Conservation (phyloP, 2,329 filamentous ascomycete species). For the Botryotinia narcissicola region DNA sequence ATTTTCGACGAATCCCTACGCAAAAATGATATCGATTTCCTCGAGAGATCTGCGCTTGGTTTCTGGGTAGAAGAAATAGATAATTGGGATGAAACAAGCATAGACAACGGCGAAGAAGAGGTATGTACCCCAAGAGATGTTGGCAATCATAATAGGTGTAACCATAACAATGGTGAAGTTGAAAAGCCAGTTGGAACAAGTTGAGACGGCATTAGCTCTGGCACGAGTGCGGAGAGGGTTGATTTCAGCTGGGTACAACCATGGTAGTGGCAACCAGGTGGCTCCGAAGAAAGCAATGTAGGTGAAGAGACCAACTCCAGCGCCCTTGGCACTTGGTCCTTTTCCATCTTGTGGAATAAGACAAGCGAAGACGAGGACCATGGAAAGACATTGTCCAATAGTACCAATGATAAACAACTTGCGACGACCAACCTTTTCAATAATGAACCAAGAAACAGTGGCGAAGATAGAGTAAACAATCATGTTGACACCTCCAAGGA, state of each 20-base stretch:
- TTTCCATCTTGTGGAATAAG: conserved; percentile 37
- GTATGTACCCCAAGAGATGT: conserved; percentile 41
- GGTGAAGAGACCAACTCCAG: conserved; percentile 56
- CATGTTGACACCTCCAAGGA: conserved; percentile 56
- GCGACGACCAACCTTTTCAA: conserved; percentile 62
- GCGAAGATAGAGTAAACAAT: conserved; percentile 54
- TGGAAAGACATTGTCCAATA: conserved; percentile 60
- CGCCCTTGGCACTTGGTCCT: conserved; percentile 37
- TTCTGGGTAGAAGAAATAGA: conserved; percentile 47
- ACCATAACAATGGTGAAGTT: conserved; percentile 53
- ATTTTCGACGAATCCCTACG: conserved; percentile 57
- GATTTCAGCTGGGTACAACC: conserved; percentile 62
- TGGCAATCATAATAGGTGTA: conserved; percentile 42
- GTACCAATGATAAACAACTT: conserved; percentile 71
- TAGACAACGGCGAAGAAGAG: conserved; percentile 42
- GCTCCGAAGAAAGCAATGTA: conserved; percentile 62
- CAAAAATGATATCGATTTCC: conserved; percentile 68
- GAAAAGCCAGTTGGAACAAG: conserved; percentile 50
- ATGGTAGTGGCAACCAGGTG: conserved; percentile 60
- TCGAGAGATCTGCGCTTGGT: conserved; percentile 57
- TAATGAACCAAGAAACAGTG: conserved; percentile 51
- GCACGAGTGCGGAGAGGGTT: conserved; percentile 59
- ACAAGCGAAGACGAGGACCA: conserved; percentile 54
- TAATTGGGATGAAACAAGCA: conserved; percentile 41
- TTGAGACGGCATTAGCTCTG: conserved; percentile 62